phyloP scores from a whole-genome alignment of 1,284 basidiomycete genomes.

The Phlebopus sp. region DNA sequence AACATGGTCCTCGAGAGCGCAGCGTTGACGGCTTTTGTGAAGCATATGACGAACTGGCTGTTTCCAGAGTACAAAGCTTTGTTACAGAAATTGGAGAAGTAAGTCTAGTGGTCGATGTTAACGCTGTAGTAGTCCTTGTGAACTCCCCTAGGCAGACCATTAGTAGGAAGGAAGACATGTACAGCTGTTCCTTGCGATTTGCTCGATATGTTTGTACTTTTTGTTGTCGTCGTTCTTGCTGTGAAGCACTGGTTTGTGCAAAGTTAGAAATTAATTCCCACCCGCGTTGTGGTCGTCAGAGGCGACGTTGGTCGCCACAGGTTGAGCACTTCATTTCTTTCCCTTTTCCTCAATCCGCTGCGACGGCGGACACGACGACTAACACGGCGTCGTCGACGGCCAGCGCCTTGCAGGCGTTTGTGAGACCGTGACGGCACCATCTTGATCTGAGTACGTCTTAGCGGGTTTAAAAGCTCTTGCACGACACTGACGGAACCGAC shows the following conservation, averaged over 20 bases:
- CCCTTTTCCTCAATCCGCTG: not conserved
- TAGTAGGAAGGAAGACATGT: too few species aligned
- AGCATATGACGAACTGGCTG: slow-evolving; percentile 22
- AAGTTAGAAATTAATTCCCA: not conserved
- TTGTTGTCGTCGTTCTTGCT: too few species aligned
- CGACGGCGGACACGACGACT: slow-evolving; percentile 2
- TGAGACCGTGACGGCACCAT: slow-evolving; percentile 10
- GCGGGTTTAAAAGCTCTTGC: not conserved
- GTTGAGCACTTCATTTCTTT: not conserved
- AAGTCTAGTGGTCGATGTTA: too few species aligned
- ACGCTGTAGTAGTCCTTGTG: too few species aligned
- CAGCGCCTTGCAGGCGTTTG: slow-evolving; percentile 4
- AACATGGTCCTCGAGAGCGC: slow-evolving; percentile 23
- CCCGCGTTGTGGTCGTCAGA: not conserved
- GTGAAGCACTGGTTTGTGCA: not conserved
- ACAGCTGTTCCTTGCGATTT: too few species aligned
- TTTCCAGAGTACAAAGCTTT: slow-evolving; percentile 29
- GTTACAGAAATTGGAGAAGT: slow-evolving; percentile 11
- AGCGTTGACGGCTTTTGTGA: slow-evolving; percentile 20
- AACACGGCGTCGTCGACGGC: not conserved
- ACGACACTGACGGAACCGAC: slow-evolving; percentile 21
- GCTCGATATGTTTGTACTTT: too few species aligned
- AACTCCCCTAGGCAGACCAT: too few species aligned
- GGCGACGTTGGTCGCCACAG: not conserved
- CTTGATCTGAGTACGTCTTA: not conserved